phyloP scores from a whole-genome alignment of 345 rosid species.

The Eucalyptus rudis region DNA sequence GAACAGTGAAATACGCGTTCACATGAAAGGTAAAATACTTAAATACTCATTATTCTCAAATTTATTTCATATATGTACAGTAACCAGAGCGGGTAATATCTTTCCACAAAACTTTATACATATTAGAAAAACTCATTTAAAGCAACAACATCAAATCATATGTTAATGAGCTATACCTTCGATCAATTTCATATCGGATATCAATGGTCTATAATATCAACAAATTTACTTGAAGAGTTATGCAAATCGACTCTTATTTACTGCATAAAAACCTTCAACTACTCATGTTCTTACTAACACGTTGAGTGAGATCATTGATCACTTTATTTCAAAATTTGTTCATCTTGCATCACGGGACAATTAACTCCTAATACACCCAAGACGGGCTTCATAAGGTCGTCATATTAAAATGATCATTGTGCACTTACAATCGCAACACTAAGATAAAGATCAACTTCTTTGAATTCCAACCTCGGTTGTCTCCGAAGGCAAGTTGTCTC shows the following conservation, averaged over 20 bases:
- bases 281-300: neutral
- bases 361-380: neutral
- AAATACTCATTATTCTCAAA: neutral
- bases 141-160: neutral
- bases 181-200: neutral
- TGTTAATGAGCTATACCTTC: neutral
- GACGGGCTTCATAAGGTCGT: neutral
- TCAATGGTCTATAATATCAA: neutral
- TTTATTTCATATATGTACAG: neutral
- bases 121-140: neutral
- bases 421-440: neutral
- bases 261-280: neutral
- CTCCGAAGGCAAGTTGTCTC: neutral
- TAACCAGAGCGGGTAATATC: neutral
- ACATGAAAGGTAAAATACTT: neutral
- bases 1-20: neutral
- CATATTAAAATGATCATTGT: no score
- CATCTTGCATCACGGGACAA: neutral
- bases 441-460: neutral
- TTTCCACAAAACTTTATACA: neutral
- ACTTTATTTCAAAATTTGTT: neutral
- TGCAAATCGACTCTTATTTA: neutral
- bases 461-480: neutral
- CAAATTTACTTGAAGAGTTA: neutral
- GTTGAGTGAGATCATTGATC: neutral